Base-by-base conservation (phyloP, 2,329 filamentous ascomycete genomes). In the Nigrospora oryzae region DNA sequence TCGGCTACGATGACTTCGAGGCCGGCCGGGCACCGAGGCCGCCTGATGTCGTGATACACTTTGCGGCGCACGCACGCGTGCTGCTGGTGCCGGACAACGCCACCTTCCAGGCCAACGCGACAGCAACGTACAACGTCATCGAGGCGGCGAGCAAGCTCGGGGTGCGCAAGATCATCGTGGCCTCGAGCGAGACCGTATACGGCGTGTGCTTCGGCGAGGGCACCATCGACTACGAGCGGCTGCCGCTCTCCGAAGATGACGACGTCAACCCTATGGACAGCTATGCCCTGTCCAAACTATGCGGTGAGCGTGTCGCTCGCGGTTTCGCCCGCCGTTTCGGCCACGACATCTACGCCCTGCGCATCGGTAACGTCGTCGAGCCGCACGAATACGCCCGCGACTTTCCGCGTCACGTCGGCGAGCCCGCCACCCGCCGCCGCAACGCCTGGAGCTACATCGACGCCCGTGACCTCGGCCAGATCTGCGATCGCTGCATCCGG, bases 381-480 rank as follows among this genome's bases (percentile, higher is more conserved):
- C 79, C 78, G 4, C 73, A 81, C 40, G 77, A 82, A 55, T 82
- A 83, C 50, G 68, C 64, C 43, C 56, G 61, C 3, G 66, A 73
- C 45, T 83, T 83, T 48, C 65, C 69, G 0, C 61, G 55, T 3
- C 75, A 75, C 49, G 66, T 81, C 28, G 61, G 63, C 16, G 54
- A 74, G 28, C 77, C 78, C 0, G 64, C 66, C 48, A 64, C 63
- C 3, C 66, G 77, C 44, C 76, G 75, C 53, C 63, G 71, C 1
- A 79, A 82, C 55, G 79, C 74, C 0, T 83, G 79, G 79, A 73
- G 68, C 17, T 83, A 84, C 56, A 79, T 78, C 17, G 79, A 83
- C 56, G 75, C 76, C 0, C 60, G 78, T 4, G 79, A 83, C 52
- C 57, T 83, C 3, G 80, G 77, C 0, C 74, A 78, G 58, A 82